Evolutionary conservation across 1,284 basidiomycete species (phyloP).

Genomic region (Rhodotorula mucilaginosa): DNA sequence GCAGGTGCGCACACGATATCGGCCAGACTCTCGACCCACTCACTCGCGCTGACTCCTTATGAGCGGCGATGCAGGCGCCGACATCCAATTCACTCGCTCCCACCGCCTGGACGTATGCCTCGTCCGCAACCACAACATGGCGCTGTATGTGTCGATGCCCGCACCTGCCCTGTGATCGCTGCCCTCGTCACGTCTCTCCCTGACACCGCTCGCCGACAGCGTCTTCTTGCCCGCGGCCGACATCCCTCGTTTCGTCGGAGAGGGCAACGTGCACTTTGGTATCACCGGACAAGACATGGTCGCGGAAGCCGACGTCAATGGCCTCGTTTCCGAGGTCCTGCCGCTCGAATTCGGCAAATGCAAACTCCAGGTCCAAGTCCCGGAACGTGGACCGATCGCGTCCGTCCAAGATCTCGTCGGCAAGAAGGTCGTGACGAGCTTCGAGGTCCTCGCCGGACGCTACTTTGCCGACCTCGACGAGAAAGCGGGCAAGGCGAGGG

Average conservation of each 20-base stretch:
- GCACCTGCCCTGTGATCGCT: too few species aligned
- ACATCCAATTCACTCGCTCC: conserved; percentile 90
- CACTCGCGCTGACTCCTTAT: not conserved
- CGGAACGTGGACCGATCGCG: conserved; percentile 70
- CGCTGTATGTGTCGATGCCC: conserved; percentile 61
- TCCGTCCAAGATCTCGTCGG: conserved; percentile 78
- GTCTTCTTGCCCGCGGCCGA: conserved; percentile 96
- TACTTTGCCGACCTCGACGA: conserved; percentile 77
- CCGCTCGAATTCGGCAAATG: conserved; percentile 93
- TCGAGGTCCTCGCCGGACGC: conserved; percentile 76
- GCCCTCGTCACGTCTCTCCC: too few species aligned
- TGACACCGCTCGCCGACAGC: conserved; percentile 52
- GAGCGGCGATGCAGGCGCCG: conserved; percentile 65
- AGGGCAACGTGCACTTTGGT: conserved; percentile 87
- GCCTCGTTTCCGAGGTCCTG: conserved; percentile 74
- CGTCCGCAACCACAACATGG: conserved; percentile 87
- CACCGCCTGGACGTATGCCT: conserved; percentile 88
- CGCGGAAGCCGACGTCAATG: conserved; percentile 77
- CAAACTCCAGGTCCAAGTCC: conserved; percentile 89
- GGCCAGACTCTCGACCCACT: not conserved
- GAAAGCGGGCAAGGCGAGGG: conserved; percentile 48
- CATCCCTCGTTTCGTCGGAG: conserved; percentile 97
- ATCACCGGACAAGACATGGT: conserved; percentile 98
- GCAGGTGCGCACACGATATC: conserved; percentile 57
- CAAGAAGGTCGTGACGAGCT: conserved; percentile 89